Conservation (phyloP, 2,329 filamentous ascomycete genomes). For the Pyrenophora graminea region DNA sequence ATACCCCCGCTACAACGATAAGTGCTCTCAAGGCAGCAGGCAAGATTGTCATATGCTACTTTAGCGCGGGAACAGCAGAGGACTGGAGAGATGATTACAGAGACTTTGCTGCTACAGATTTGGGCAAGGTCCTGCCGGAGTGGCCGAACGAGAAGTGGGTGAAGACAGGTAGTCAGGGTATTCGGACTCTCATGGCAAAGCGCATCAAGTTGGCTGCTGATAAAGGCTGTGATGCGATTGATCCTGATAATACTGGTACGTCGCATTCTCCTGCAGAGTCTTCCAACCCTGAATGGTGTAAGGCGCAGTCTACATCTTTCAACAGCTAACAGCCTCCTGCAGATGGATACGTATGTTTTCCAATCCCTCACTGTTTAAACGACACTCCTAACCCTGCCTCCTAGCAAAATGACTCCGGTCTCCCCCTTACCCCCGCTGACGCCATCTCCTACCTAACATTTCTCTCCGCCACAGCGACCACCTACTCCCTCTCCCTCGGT, state of each 20-base stretch:
- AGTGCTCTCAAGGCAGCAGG: conserved; percentile 27
- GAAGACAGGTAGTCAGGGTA: conserved; percentile 24
- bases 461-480: conserved; percentile 13
- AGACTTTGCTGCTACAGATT: conserved; percentile 29
- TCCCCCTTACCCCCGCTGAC: conserved; percentile 29
- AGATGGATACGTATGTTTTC: conserved; percentile 27
- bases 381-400: conserved; percentile 10
- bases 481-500: conserved; percentile 32
- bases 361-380: neutral
- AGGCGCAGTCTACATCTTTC: no score
- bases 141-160: conserved; percentile 42
- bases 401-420: conserved; percentile 39
- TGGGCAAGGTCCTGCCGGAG: conserved; percentile 33
- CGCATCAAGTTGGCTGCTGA: conserved; percentile 35
- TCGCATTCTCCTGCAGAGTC: no score
- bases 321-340: no score
- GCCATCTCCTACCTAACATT: conserved; percentile 2
- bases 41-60: conserved; percentile 40
- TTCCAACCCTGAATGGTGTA: no score
- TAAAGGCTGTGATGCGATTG: conserved; percentile 41
- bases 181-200: conserved; percentile 37
- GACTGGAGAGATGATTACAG: conserved; percentile 37
- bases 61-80: conserved; percentile 38
- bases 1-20: conserved; percentile 30
- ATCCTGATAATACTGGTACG: conserved; percentile 34